Evolutionary conservation across 768 basidiomycete species (phyloP).

Genomic region (Gyrodon lividus): DNA sequence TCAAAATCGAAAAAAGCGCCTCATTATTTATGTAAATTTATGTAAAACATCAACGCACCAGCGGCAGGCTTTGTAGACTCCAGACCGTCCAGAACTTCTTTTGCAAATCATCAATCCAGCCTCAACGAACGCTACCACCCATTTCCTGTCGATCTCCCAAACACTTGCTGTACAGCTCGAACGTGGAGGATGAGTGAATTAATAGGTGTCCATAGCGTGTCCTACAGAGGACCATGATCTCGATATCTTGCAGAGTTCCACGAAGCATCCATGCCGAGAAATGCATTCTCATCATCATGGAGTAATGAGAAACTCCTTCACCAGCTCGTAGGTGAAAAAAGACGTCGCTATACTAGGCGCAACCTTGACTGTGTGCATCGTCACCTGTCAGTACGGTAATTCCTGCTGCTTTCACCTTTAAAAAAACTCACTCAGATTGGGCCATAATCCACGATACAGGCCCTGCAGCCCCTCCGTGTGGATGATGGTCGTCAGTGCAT

Average conservation of each 20-base stretch:
- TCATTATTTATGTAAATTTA: too few species aligned
- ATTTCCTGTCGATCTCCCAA: not conserved
- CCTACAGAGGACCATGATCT: not conserved
- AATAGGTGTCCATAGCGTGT: not conserved
- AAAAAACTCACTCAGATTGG: slow-evolving; percentile 68
- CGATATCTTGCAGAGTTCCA: not conserved
- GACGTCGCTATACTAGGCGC: slow-evolving; percentile 86
- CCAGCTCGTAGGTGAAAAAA: slow-evolving; percentile 80
- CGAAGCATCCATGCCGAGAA: not conserved
- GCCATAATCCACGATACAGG: slow-evolving; percentile 86
- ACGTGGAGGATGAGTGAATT: not conserved
- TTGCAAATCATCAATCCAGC: too few species aligned
- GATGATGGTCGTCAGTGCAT: slow-evolving; percentile 70
- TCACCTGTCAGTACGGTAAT: slow-evolving; percentile 8
- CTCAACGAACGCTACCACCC: too few species aligned
- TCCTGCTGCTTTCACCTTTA: slow-evolving; percentile 1
- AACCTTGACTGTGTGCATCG: slow-evolving; percentile 66
- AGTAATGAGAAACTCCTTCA: slow-evolving; percentile 48
- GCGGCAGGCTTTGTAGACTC: too few species aligned
- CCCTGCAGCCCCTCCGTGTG: slow-evolving; percentile 73
- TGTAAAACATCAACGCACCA: too few species aligned
- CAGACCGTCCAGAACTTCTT: too few species aligned
- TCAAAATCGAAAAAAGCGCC: too few species aligned
- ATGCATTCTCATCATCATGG: slow-evolving; percentile 17
- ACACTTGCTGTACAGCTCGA: not conserved